Evolutionary conservation across 495 filamentous ascomycete genomes (phyloP).

Genomic region (Penicillium samsonianum): DNA sequence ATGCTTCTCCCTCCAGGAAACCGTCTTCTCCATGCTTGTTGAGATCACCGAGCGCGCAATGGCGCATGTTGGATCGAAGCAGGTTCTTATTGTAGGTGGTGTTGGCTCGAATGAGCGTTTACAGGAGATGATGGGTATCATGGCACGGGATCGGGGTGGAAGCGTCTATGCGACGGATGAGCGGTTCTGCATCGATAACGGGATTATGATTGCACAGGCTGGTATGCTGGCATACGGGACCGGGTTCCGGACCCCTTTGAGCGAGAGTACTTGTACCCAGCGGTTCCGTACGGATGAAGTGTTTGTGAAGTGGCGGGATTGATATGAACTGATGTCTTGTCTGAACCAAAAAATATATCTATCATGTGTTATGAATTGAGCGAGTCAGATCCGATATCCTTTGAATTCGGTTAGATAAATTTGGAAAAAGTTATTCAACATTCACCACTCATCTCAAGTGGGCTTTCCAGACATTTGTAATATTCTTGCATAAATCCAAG

Average conservation of each 20-base stretch:
- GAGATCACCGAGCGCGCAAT: slow-evolving; percentile 98
- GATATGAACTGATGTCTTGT: slow-evolving; percentile 12
- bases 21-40: slow-evolving; percentile 92
- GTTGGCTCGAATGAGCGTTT: slow-evolving; percentile 96
- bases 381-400: slow-evolving; percentile 5
- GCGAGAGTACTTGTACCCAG: slow-evolving; percentile 89
- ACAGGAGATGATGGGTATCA: slow-evolving; percentile 97
- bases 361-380: slow-evolving; percentile 29
- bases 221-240: slow-evolving; percentile 80
- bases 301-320: slow-evolving; percentile 83
- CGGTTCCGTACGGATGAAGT: slow-evolving; percentile 95
- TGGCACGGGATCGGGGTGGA: slow-evolving; percentile 89
- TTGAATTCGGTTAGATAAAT: slow-evolving; percentile 11
- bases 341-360: slow-evolving; percentile 9
- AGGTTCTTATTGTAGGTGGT: slow-evolving; percentile 95
- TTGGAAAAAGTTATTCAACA: slow-evolving; percentile 1
- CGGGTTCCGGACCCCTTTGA: slow-evolving; percentile 72
- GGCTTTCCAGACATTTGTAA: background rate
- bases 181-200: slow-evolving; percentile 98
- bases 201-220: slow-evolving; percentile 99
- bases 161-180: slow-evolving; percentile 95
- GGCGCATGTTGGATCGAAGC: slow-evolving; percentile 89
- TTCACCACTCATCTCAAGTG: background rate
- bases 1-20: slow-evolving; percentile 95
- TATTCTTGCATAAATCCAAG: slow-evolving; percentile 6